A percentile compares a stretch with the other conserved stretches of the same genome.
phyloP scores from a whole-genome alignment of 164 flowering plant genomes.

The Macadamia tetraphylla region DNA sequence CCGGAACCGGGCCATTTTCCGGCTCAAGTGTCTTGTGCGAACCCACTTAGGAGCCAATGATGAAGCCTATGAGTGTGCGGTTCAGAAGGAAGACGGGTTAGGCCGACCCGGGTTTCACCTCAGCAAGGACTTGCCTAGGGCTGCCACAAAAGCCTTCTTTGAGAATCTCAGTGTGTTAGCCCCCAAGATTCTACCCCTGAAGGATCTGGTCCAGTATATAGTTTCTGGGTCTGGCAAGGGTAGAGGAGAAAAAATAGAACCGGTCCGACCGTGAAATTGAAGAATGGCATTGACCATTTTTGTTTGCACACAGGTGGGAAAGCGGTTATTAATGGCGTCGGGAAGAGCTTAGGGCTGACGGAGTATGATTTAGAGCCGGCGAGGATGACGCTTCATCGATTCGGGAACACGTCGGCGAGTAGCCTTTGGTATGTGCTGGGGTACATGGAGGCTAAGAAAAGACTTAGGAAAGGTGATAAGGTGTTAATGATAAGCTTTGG shows the following conservation, averaged over 20 bases:
- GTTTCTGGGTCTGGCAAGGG: background rate
- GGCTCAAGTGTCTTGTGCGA: slow-evolving; percentile 29
- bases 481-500: slow-evolving; percentile 64
- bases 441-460: slow-evolving; percentile 70
- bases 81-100: slow-evolving; percentile 40
- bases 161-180: slow-evolving; percentile 34
- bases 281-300: slow-evolving; percentile 49
- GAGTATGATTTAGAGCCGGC: slow-evolving; percentile 59
- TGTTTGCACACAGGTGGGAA: slow-evolving; percentile 54
- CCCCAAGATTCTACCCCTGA: slow-evolving; percentile 42
- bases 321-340: slow-evolving; percentile 50
- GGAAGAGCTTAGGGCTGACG: slow-evolving; percentile 34
- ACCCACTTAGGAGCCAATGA: slow-evolving; percentile 49
- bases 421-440: slow-evolving; percentile 68
- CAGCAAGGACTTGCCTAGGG: slow-evolving; percentile 41
- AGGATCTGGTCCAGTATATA: too few species aligned
- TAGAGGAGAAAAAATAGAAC: background rate
- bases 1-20: slow-evolving; percentile 37
- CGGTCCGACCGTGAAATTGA: slow-evolving; percentile 26
- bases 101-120: slow-evolving; percentile 41
- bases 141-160: slow-evolving; percentile 43
- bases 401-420: slow-evolving; percentile 67
- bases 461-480: slow-evolving; percentile 46
- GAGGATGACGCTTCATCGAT: slow-evolving; percentile 62
- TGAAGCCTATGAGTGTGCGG: slow-evolving; percentile 49